Percentiles rank a stretch among this genome's conserved stretches.
Evolutionary conservation across 2,329 filamentous ascomycete species (phyloP).

Genomic region (Endocalyx cinctus): DNA sequence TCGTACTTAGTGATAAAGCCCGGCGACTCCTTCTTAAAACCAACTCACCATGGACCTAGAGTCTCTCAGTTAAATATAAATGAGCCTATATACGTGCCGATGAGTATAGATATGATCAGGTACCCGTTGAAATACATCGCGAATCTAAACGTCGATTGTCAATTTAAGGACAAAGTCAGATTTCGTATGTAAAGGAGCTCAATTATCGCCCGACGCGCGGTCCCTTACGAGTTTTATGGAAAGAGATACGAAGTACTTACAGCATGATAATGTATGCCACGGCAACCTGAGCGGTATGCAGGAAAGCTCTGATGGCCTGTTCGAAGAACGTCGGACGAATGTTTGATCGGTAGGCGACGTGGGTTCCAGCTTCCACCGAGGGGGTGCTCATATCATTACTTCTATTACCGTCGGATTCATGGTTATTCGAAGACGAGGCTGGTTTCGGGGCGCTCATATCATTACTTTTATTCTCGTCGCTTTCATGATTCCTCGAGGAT

Average conservation of each 20-base stretch:
- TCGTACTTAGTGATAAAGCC: not conserved
- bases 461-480: conserved; percentile 2
- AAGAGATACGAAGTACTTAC: conserved; percentile 23
- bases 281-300: conserved; percentile 69
- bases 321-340: conserved; percentile 59
- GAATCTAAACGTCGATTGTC: conserved; percentile 7
- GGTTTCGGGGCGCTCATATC: not conserved
- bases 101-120: conserved; percentile 75
- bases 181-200: not conserved
- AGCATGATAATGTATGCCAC: conserved; percentile 79
- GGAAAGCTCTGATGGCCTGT: conserved; percentile 59
- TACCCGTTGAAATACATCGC: conserved; percentile 65
- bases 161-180: too few species aligned
- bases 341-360: conserved; percentile 32
- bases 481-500: conserved; percentile 7
- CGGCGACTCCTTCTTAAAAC: not conserved
- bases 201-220: not conserved
- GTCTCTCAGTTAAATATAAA: conserved; percentile 72
- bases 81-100: conserved; percentile 68
- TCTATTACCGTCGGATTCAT: conserved; percentile 11
- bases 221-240: conserved; percentile 1
- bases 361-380: not conserved
- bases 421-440: conserved; percentile 14
- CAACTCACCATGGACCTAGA: conserved; percentile 23
- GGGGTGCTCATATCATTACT: not conserved